These are phyloP conservation scores for Acanthamoeba castellanii DNA, from an alignment of 208 protist species.

Conservation along the genomic window DNA sequence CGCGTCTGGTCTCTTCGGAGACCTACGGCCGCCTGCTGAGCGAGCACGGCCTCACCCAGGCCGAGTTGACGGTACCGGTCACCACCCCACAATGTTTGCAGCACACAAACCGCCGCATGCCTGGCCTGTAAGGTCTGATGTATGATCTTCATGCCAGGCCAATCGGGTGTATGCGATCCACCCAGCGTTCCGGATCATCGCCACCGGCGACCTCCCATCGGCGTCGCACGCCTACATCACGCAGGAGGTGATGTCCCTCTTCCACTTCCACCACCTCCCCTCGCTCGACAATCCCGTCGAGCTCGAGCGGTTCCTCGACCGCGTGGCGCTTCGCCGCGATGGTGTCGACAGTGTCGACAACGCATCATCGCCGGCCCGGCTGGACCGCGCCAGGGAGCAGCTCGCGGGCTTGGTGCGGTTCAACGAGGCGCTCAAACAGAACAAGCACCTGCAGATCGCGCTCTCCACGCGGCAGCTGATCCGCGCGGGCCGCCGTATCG, in stretches of 20 bases:
- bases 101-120: conserved; percentile 76
- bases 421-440: conserved; percentile 26
- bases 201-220: conserved; percentile 84
- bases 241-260: conserved; percentile 92
- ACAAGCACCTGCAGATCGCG: conserved; percentile 61
- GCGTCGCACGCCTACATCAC: conserved; percentile 87
- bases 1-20: conserved; percentile 90
- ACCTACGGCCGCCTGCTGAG: background rate
- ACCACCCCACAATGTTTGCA: conserved; percentile 74
- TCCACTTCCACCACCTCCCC: conserved; percentile 92
- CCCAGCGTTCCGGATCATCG: conserved; percentile 94
- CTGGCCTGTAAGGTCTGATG: background rate
- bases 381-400: background rate
- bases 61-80: background rate
- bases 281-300: conserved; percentile 27
- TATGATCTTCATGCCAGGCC: background rate
- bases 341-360: background rate
- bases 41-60: background rate
- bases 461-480: conserved; percentile 51
- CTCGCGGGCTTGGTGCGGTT: conserved; percentile 5
- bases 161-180: conserved; percentile 92
- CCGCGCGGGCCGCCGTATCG: background rate
- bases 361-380: background rate
- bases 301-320: background rate
- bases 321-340: background rate